Evolutionary conservation across 2,329 filamentous ascomycete genomes (phyloP), one percentile per base, ranked within the genome.

Genomic region (Fusarium musae): DNA sequence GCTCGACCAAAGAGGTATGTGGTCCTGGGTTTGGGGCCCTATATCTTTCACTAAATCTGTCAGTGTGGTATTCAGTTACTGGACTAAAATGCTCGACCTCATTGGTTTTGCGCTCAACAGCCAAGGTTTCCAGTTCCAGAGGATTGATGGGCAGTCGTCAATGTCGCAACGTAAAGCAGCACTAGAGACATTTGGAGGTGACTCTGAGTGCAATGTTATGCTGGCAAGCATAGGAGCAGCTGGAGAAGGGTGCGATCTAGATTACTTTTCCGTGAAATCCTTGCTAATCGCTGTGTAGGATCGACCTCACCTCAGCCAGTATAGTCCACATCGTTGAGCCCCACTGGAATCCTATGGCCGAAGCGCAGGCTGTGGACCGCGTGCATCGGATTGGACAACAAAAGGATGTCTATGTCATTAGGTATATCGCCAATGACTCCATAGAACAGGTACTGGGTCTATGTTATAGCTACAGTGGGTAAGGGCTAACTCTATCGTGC

Each of bases 161-260:
- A 26, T 40, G 28, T 26, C 17, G 16, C 42, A 30, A n/a, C 53
- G 52, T 17, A 50, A 30, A 30, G 4, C 11, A 37, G 56, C 56
- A 21, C 8, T 59, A 5, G 12, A 30, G 9, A 36, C 32, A 23
- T 63, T 57, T 23, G 19, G 26, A 6, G 34, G 17, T 6, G 50
- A 63, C n/a, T 10, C 50, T 26, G 4, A 19, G 3, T 57, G 40
- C 19, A 57, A 26, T 10, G 5, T 63, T 3, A 63, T 63, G 49
- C 34, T 63, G 42, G 59, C 50, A 19, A 63, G 50, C 15, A 63
- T 63, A 16, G 50, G 59, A 39, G 43, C 40, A n/a, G 59, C 39
- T 19, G 50, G 59, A 7, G 59, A 63, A 56, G 42, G 59, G 59
- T 63, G 16, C 32, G n/a, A 19, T 21, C 17, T 36, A 21, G 10